Base-by-base conservation (phyloP, 2,329 filamentous ascomycete genomes). In the Alternaria conjuncta region DNA sequence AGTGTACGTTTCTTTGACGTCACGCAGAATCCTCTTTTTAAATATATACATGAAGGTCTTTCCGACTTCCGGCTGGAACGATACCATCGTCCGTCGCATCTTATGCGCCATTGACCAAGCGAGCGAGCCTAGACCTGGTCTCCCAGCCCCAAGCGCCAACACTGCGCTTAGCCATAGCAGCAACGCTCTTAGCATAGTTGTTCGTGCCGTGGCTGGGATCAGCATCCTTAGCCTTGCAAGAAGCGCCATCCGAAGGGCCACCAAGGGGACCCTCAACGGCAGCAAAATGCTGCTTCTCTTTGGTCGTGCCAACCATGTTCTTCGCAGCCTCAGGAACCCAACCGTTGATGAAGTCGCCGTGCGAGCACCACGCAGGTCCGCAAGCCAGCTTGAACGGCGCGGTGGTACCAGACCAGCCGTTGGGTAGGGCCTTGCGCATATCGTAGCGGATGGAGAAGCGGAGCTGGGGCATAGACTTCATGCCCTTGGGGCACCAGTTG, bases 281-380 rank as follows among this genome's bases (percentile, higher is more conserved):
- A 8, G 62, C 64, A 45, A 80, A 84, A n/a, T 80, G 63, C 60
- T 66, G 66, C 70, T 82, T 81, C 55, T 72, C 68, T 30, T 59
- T 67, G 0, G 76, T 80, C 1, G 81, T 76, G 28, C 69, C 73
- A 12, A 84, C 65, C 82, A 84, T 83, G 59, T 82, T 82, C 59
- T 71, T 46, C 0, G 81, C 82, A 0, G 77, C 79, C 57, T 84
- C 81, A 13, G 71, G 69, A 2, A 80, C 74, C 83, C 83, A 85
- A 2, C 76, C 83, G 43, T 84, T 84, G 71, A 85, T 83, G 55
- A 85, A 84, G 66, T 85, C 83, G 4, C 83, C 82, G 66, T 85
- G 83, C 4, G 74, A 76, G 76, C 80, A 82, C 68, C 76, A 84
- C 0, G 79, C 78, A n/a, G 71, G 50, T 6, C 76, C 76, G 60